These are phyloP conservation scores for Lithocarpus polystachyus DNA, from an alignment of 306 rosid genomes.

Conservation along the genomic window DNA sequence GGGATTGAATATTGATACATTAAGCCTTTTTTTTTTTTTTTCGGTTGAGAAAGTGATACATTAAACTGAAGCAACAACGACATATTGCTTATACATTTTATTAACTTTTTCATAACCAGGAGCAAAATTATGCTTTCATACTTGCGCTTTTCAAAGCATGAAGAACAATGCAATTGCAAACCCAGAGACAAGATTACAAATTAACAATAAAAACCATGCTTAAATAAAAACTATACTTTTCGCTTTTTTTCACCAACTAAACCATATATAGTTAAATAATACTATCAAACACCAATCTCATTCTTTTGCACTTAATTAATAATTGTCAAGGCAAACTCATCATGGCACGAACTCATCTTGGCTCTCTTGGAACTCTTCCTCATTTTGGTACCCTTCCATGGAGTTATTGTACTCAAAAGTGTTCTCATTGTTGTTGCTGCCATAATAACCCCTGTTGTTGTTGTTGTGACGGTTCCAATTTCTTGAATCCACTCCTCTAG, in stretches of 20 bases:
- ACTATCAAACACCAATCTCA: constrained; percentile 28
- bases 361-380: constrained; percentile 45
- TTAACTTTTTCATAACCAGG: constrained; percentile 3
- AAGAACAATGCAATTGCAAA: constrained; percentile 17
- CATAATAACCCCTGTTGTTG: constrained; percentile 44
- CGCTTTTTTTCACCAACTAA: constrained; percentile 15
- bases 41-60: too few relatives aligned
- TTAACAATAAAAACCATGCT: constrained; percentile 12
- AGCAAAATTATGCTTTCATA: constrained; percentile 29
- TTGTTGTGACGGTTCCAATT: constrained; percentile 25
- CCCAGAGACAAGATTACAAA: constrained; percentile 20
- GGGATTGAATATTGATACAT: not conserved
- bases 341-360: constrained; percentile 57
- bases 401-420: constrained; percentile 36
- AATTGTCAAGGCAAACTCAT: constrained; percentile 13
- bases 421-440: constrained; percentile 48
- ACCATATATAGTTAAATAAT: constrained; percentile 33
- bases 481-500: constrained; percentile 27
- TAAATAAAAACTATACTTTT: constrained; percentile 15
- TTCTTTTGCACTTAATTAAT: constrained; percentile 27
- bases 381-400: constrained; percentile 61
- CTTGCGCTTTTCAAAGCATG: constrained; percentile 19
- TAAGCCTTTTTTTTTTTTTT: too few relatives aligned
- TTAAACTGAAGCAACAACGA: not conserved
- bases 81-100: constrained; percentile 20